These are phyloP conservation scores for Periconia sp. DNA, from an alignment of 2,329 filamentous ascomycete species.

Conservation along the genomic window DNA sequence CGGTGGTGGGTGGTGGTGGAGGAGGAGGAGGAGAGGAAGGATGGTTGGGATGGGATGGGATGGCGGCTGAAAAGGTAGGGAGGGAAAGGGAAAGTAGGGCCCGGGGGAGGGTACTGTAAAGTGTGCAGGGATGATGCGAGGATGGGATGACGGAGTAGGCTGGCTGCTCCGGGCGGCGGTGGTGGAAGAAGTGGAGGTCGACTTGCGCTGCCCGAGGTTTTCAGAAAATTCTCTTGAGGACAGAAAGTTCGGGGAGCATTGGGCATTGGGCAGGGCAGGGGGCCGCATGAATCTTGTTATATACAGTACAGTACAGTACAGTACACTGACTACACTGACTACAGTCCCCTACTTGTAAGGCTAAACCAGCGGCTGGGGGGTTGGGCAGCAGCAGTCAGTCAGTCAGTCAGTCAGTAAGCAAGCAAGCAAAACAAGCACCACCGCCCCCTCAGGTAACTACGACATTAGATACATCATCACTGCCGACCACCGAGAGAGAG, in stretches of 20 bases:
- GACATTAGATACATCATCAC: neutral
- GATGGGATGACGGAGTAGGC: neutral
- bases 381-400: neutral
- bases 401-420: neutral
- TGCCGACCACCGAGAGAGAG: neutral
- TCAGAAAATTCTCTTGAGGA: too few species aligned
- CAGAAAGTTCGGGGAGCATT: too few species aligned
- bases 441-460: neutral
- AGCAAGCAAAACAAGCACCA: neutral
- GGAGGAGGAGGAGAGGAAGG: neutral
- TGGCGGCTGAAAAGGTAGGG: neutral
- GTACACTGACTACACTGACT: too few species aligned
- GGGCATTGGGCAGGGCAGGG: slow-evolving; percentile 5
- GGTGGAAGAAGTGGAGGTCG: neutral
- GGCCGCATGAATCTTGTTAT: slow-evolving; percentile 8
- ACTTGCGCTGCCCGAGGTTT: too few species aligned
- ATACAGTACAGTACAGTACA: slow-evolving; percentile 1
- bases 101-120: neutral
- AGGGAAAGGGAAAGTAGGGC: neutral
- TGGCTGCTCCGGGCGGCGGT: neutral
- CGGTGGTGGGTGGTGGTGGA: neutral
- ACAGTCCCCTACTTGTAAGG: too few species aligned
- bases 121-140: neutral
- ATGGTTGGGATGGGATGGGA: neutral
- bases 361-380: neutral